Evolutionary conservation across 2,329 filamentous ascomycete species (phyloP).

Genomic region (Cytospora chrysosperma): DNA sequence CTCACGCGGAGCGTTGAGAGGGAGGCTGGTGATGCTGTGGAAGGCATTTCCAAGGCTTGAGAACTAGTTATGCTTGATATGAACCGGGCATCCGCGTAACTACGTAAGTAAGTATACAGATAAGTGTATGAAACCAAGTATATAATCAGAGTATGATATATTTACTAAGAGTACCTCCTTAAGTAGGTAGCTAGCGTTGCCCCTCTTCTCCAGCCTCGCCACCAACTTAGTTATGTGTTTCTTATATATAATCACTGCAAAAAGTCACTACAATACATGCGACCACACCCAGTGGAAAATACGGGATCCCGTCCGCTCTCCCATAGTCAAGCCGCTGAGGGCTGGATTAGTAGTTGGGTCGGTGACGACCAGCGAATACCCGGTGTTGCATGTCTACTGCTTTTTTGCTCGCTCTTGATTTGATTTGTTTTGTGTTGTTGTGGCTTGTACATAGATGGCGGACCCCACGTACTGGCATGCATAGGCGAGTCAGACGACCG

Average conservation of each 20-base stretch:
- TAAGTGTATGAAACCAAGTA: too few species aligned
- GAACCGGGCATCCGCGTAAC: neutral
- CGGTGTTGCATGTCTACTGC: neutral
- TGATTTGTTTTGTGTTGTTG: too few species aligned
- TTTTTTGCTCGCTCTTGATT: neutral
- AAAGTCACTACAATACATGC: neutral
- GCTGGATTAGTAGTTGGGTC: neutral
- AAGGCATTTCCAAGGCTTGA: slow-evolving; percentile 3
- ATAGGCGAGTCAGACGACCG: too few species aligned
- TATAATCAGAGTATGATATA: too few species aligned
- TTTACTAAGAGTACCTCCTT: too few species aligned
- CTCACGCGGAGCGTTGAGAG: slow-evolving; percentile 55
- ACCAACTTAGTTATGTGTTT: too few species aligned
- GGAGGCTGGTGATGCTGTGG: slow-evolving; percentile 30
- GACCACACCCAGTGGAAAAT: neutral
- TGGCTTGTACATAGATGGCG: too few species aligned
- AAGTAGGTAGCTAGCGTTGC: neutral
- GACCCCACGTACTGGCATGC: too few species aligned
- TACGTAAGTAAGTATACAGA: too few species aligned
- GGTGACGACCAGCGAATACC: neutral
- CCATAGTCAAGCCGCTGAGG: neutral
- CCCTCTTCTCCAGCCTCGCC: neutral
- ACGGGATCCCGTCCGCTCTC: neutral
- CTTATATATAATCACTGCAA: too few species aligned
- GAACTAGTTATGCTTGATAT: neutral